phyloP scores from a whole-genome alignment of 2,329 filamentous ascomycete genomes.

The Amauroascus verrucosus region DNA sequence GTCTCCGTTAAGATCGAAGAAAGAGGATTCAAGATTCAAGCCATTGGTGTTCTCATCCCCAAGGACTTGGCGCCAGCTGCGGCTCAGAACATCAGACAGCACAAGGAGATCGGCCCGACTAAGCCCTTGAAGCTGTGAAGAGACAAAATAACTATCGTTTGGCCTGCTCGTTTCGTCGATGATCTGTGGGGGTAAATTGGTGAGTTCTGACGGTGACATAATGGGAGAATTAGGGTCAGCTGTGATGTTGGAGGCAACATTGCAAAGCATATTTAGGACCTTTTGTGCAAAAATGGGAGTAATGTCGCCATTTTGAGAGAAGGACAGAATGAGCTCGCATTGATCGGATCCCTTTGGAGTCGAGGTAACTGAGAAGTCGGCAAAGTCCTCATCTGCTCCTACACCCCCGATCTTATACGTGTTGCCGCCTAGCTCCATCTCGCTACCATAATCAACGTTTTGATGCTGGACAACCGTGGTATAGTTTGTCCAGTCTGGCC shows the following conservation, averaged over 20 bases:
- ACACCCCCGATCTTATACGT: constrained; percentile 32
- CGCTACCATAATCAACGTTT: constrained; percentile 28
- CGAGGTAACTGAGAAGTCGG: constrained; percentile 33
- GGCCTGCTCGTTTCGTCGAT: constrained; percentile 19
- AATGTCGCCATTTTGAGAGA: constrained; percentile 30
- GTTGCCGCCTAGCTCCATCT: constrained; percentile 31
- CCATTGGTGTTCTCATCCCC: constrained; percentile 20
- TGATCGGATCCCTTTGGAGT: constrained; percentile 26
- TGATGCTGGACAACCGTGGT: constrained; percentile 35
- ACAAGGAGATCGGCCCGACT: constrained; percentile 32
- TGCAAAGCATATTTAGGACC: constrained; percentile 34
- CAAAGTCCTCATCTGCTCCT: constrained; percentile 33
- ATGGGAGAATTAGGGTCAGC: constrained; percentile 28
- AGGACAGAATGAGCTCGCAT: constrained; percentile 30
- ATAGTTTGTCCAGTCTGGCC: constrained; percentile 34
- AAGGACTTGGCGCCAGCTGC: constrained; percentile 34
- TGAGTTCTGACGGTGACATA: constrained; percentile 26
- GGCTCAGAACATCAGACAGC: constrained; percentile 32
- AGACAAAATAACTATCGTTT: constrained; percentile 27
- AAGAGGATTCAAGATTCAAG: constrained; percentile 31
- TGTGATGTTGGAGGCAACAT: constrained; percentile 29
- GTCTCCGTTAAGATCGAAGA: constrained; percentile 35
- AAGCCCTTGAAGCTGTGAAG: constrained; percentile 29
- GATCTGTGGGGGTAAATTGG: constrained; percentile 25
- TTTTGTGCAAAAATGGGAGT: constrained; percentile 26